A percentile compares a stretch with the other conserved stretches of the same genome.
phyloP scores from a whole-genome alignment of 441 rosid genomes.

The Heliophila coronopifolia region DNA sequence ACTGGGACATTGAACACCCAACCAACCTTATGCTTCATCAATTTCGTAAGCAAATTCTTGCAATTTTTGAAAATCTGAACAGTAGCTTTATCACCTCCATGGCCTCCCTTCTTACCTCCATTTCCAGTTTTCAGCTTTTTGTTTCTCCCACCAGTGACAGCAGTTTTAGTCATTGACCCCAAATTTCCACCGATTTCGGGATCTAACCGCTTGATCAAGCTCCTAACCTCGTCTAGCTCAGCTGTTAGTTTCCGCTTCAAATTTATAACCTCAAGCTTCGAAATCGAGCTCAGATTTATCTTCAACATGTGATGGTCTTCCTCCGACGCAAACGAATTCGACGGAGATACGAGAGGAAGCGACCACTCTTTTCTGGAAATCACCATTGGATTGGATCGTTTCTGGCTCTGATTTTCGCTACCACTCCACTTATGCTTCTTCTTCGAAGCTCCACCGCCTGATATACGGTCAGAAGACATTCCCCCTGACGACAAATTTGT shows the following conservation, averaged over 20 bases:
- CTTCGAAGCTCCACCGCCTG: conserved; percentile 41
- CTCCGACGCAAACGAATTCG: conserved; percentile 22
- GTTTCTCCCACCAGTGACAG: too few species aligned
- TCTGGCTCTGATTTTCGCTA: conserved; percentile 13
- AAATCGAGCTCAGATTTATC: conserved; percentile 46
- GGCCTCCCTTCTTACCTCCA: conserved; percentile 38
- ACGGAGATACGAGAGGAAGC: conserved; percentile 26
- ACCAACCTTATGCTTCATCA: conserved; percentile 75
- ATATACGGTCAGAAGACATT: conserved; percentile 54
- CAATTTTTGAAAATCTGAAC: conserved; percentile 48
- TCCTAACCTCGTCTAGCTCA: conserved; percentile 70
- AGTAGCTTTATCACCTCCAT: conserved; percentile 29
- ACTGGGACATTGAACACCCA: conserved; percentile 87
- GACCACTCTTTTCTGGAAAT: conserved; percentile 33
- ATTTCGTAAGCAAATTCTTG: conserved; percentile 47
- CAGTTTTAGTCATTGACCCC: too few species aligned
- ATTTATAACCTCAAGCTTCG: conserved; percentile 44
- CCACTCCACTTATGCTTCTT: conserved; percentile 37
- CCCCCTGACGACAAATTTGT: too few species aligned
- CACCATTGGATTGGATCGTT: conserved; percentile 33
- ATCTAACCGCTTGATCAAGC: conserved; percentile 51
- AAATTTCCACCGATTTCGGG: conserved; percentile 13
- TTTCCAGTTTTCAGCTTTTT: conserved; percentile 39
- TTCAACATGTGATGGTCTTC: conserved; percentile 38
- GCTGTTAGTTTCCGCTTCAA: conserved; percentile 54